phyloP scores from a whole-genome alignment of 1,139 yeast species.

The Taphrina betulina region DNA sequence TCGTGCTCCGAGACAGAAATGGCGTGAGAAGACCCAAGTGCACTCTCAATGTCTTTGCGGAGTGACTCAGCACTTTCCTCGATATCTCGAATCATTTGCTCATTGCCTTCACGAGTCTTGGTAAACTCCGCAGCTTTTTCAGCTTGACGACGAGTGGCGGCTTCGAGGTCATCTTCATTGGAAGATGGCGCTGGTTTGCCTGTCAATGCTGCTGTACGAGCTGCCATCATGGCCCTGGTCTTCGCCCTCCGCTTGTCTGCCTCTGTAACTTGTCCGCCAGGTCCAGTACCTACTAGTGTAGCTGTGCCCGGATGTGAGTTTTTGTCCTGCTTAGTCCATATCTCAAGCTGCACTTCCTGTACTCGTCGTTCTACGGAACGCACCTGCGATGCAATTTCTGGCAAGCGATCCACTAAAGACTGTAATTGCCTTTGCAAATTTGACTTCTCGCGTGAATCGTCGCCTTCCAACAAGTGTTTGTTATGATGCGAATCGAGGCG shows the following conservation, averaged over 20 bases:
- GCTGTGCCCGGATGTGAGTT: conserved; percentile 65
- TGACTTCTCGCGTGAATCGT: conserved; percentile 47
- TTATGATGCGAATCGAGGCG: conserved; percentile 48
- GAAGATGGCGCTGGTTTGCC: conserved; percentile 61
- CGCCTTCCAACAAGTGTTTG: conserved; percentile 34
- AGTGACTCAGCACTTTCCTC: conserved; percentile 70
- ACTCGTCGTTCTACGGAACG: conserved; percentile 65
- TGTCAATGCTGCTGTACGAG: conserved; percentile 88
- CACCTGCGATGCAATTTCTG: conserved; percentile 63
- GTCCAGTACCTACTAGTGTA: conserved; percentile 74
- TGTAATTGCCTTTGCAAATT: conserved; percentile 55
- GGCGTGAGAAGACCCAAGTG: conserved; percentile 44
- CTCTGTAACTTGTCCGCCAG: conserved; percentile 80
- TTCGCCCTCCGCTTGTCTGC: conserved; percentile 74
- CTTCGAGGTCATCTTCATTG: conserved; percentile 50
- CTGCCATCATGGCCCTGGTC: conserved; percentile 71
- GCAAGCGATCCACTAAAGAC: conserved; percentile 64
- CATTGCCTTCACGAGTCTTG: conserved; percentile 56
- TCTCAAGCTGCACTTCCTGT: conserved; percentile 63
- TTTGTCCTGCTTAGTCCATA: conserved; percentile 56
- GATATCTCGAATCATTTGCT: conserved; percentile 66
- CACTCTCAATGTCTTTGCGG: conserved; percentile 59
- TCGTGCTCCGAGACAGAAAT: conserved; percentile 53
- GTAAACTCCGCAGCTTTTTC: conserved; percentile 58
- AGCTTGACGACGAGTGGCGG: conserved; percentile 58